These are phyloP conservation scores for Pseudogymnoascus sp. DNA, from an alignment of 2,329 filamentous ascomycete species.

Conservation along the genomic window DNA sequence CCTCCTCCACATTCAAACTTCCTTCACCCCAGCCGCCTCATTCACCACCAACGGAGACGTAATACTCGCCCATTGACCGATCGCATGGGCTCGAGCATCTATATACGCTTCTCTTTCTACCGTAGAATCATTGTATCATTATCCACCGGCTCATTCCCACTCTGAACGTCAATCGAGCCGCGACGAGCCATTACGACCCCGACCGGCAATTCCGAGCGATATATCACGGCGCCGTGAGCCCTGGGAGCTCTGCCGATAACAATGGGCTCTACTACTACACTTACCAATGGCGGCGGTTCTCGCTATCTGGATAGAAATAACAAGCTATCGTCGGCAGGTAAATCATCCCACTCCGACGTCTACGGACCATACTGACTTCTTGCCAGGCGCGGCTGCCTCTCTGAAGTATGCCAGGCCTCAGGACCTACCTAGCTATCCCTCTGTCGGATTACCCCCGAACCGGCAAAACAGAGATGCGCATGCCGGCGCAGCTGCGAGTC, in stretches of 20 bases:
- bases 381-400: slow-evolving; percentile 47
- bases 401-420: slow-evolving; percentile 65
- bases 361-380: slow-evolving; percentile 14
- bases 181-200: neutral
- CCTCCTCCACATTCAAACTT: neutral
- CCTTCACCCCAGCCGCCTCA: neutral
- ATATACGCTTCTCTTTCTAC: neutral
- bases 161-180: neutral
- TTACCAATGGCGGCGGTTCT: slow-evolving; percentile 17
- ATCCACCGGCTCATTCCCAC: neutral
- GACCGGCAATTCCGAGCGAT: neutral
- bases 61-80: neutral
- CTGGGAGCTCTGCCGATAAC: neutral
- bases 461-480: slow-evolving; percentile 42
- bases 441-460: slow-evolving; percentile 43
- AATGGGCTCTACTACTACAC: slow-evolving; percentile 14
- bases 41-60: neutral
- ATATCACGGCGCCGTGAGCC: neutral
- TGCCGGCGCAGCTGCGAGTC: slow-evolving; percentile 63
- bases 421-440: slow-evolving; percentile 68
- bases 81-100: neutral
- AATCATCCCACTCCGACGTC: slow-evolving; percentile 21
- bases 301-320: slow-evolving; percentile 40
- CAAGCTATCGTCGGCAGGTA: slow-evolving; percentile 49
- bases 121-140: neutral